phyloP scores from a whole-genome alignment of 371 early-diverging fungal species.

The Actinomortierella wolfii region DNA sequence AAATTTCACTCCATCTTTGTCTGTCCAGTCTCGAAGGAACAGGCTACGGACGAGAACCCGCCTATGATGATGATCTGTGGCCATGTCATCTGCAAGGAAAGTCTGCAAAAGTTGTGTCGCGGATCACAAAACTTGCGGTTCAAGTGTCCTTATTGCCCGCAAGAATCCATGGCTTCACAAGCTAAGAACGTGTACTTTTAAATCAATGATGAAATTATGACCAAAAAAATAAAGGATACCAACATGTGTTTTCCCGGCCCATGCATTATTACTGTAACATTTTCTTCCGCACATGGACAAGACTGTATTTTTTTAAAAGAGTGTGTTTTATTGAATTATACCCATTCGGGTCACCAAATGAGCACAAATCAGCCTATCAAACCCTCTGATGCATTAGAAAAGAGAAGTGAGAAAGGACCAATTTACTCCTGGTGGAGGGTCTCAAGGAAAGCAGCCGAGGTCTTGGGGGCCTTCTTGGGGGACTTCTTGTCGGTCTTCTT shows the following conservation, averaged over 20 bases:
- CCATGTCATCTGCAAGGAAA: constrained; percentile 94
- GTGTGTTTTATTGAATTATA: no score
- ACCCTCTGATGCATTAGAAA: no score
- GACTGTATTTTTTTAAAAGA: no score
- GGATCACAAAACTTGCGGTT: constrained; percentile 54
- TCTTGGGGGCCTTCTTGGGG: constrained; percentile 69
- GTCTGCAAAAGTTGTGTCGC: constrained; percentile 76
- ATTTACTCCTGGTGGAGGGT: constrained; percentile 44
- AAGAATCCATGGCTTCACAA: constrained; percentile 76
- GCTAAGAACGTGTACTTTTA: constrained; percentile 85
- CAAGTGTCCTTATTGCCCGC: constrained; percentile 98
- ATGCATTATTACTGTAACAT: no score
- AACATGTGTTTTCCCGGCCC: constrained; percentile 16
- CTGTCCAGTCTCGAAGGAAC: constrained; percentile 97
- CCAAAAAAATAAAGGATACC: not conserved
- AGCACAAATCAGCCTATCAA: no score
- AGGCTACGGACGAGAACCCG: constrained; percentile 91
- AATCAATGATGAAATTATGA: no score
- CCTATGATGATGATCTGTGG: constrained; percentile 99
- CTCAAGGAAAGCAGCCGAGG: constrained; percentile 52
- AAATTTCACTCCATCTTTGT: constrained; percentile 96
- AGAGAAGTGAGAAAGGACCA: constrained; percentile 6
- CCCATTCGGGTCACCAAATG: no score
- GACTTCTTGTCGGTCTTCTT: constrained; percentile 64
- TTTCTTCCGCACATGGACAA: no score